A percentile compares a stretch with the other conserved stretches of the same genome.
Conservation (phyloP, 495 filamentous ascomycete species). For the Beverwykella pulmonaria region DNA sequence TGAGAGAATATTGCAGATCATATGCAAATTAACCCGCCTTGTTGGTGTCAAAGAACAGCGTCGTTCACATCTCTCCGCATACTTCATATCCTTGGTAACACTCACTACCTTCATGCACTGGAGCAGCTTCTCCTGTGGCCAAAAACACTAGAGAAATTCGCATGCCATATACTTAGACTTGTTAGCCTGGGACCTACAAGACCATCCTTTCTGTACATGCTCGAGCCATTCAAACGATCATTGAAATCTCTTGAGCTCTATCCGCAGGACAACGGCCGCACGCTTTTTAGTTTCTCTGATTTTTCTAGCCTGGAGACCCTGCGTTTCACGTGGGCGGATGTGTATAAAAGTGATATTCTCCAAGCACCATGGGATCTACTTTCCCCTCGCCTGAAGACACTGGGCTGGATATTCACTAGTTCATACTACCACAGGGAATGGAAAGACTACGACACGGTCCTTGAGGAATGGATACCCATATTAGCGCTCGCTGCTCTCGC, state of each 20-base stretch:
- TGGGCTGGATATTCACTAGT: neutral
- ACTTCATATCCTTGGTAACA: neutral
- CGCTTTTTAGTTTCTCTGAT: too few species aligned
- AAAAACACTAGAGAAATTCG: too few species aligned
- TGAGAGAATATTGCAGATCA: too few species aligned
- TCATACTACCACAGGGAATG: neutral
- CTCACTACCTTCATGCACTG: neutral
- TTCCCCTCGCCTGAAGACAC: neutral
- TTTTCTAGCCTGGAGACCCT: neutral
- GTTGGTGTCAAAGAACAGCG: neutral
- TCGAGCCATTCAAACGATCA: neutral
- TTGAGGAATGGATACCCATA: neutral
- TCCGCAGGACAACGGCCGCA: too few species aligned
- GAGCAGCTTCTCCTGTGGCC: neutral
- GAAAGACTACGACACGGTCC: neutral
- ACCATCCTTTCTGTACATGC: neutral
- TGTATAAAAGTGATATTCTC: neutral
- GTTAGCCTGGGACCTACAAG: too few species aligned
- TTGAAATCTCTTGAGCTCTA: neutral
- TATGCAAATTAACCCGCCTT: neutral
- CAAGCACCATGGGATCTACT: neutral
- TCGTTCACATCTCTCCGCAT: neutral
- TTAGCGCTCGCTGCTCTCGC: neutral
- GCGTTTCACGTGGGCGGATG: neutral
- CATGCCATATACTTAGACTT: too few species aligned